A percentile compares a stretch with the other conserved stretches of the same genome.
phyloP scores from a whole-genome alignment of 164 flowering plant genomes.

The Warburgia ugandensis region DNA sequence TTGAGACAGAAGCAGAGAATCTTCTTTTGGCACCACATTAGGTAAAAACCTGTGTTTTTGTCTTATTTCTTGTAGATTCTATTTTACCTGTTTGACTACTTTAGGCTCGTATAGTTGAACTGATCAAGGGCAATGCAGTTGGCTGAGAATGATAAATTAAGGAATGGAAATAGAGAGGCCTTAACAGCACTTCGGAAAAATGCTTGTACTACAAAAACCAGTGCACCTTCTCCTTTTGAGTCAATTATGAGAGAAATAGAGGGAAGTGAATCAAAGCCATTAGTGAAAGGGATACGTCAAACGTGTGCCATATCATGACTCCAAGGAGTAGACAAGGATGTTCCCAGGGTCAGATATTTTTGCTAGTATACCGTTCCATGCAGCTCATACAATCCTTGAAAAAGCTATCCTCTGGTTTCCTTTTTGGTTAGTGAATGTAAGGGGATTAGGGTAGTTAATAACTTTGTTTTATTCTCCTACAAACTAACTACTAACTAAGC shows the following conservation, averaged over 20 bases:
- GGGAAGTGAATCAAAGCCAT: conserved; percentile 38
- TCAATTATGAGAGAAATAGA: conserved; percentile 69
- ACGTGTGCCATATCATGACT: conserved; percentile 82
- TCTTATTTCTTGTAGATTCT: background rate
- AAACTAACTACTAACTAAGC: too few species aligned
- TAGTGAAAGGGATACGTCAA: conserved; percentile 74
- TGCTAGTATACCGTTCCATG: conserved; percentile 82
- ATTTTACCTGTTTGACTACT: background rate
- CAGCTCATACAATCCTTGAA: conserved; percentile 80
- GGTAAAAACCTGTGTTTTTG: conserved; percentile 23
- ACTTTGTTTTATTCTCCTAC: too few species aligned
- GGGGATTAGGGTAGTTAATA: too few species aligned
- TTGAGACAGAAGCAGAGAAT: conserved; percentile 74
- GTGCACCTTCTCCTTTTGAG: conserved; percentile 73
- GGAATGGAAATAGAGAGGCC: conserved; percentile 89
- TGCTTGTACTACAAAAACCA: conserved; percentile 74
- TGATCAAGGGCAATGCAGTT: conserved; percentile 28
- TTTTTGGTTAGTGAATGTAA: background rate
- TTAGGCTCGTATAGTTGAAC: background rate
- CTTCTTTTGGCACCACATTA: conserved; percentile 74
- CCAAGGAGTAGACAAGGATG: conserved; percentile 69
- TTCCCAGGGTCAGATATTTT: conserved; percentile 81
- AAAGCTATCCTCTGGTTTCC: conserved; percentile 33
- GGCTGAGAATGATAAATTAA: conserved; percentile 70
- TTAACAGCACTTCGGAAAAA: conserved; percentile 71